Evolutionary conservation across 345 rosid species (phyloP), one percentile per base, ranked within the genome.

Genomic region (Isatis tinctoria): DNA sequence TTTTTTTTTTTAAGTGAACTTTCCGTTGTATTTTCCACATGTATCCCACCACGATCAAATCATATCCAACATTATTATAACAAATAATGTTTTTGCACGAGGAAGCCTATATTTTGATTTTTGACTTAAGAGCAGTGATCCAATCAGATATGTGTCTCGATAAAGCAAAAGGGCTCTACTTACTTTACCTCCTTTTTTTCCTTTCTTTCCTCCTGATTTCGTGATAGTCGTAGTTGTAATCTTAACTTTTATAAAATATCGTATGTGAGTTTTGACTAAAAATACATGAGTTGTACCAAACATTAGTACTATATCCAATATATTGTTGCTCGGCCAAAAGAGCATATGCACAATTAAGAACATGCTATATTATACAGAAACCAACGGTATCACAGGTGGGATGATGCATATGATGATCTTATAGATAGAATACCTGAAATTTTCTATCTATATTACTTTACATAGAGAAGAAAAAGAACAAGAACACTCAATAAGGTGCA

Each of bases 81-180:
- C 53, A 60, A 47, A 49, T 27, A 4, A 33, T 74, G 73, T 22
- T 40, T 27, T 65, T 62, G n/a, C n/a, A n/a, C n/a, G n/a, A n/a
- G n/a, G n/a, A 63, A 68, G 33, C 12, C 13, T 74, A 27, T 53
- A 10, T 54, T 22, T 54, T 53, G 10, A 53, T 52, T 30, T 58
- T 58, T 65, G 44, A 74, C 73, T 39, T 45, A 39, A 56, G 48
- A 72, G 40, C 22, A 44, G 33, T 51, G 47, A 40, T 60, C 10
- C 11, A 45, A 47, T 65, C 12, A 58, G 11, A 32, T 36, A 17
- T 62, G 16, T 65, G 16, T 28, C 14, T 60, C 47, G 32, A 60
- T 60, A 69, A 76, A 76, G 79, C 65, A 52, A 62, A 41, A 76
- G 69, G 70, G 7, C 1, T 28, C 27, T 20, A 62, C 54, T 72